Conservation (phyloP, 139 green algal species). For the Raphidocelis subcapitata region DNA sequence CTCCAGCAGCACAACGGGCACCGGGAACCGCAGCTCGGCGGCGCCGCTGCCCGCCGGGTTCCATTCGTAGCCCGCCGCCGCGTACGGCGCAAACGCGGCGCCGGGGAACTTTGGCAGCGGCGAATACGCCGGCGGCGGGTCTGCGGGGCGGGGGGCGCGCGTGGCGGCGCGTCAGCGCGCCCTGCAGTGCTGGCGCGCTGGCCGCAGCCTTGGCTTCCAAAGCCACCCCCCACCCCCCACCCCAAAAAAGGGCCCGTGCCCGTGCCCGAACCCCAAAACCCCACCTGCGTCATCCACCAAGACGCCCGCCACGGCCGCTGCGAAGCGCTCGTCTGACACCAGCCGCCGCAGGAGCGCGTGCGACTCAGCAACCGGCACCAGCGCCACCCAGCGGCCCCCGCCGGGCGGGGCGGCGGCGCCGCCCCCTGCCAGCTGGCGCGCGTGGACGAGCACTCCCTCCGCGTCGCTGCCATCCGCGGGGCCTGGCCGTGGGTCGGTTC, state of each 20-base stretch:
- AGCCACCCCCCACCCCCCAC: no score
- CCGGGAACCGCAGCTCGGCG: slow-evolving; percentile 9
- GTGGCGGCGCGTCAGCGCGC: no score
- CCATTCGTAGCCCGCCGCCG: slow-evolving; percentile 29
- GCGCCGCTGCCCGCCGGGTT: slow-evolving; percentile 35
- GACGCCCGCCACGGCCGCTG: slow-evolving; percentile 12
- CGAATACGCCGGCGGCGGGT: slow-evolving; percentile 13
- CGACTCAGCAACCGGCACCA: slow-evolving; percentile 27
- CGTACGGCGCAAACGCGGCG: slow-evolving; percentile 37
- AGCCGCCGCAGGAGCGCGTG: slow-evolving; percentile 20
- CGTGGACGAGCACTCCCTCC: neutral
- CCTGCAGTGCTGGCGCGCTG: no score
- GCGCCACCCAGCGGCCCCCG: slow-evolving; percentile 8
- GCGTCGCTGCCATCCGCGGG: no score
- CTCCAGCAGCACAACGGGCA: slow-evolving; percentile 36
- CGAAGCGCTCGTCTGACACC: neutral
- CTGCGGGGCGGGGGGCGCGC: neutral
- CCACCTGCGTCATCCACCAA: slow-evolving; percentile 33
- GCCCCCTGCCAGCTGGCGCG: neutral
- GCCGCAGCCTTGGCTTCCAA: no score
- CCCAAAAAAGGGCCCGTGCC: no score
- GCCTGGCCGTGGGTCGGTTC: no score
- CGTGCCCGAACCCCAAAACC: no score
- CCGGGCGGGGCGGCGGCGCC: neutral
- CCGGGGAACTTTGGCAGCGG: slow-evolving; percentile 24